Conservation (phyloP, 2,329 filamentous ascomycete genomes). For the Colletotrichum sp. region DNA sequence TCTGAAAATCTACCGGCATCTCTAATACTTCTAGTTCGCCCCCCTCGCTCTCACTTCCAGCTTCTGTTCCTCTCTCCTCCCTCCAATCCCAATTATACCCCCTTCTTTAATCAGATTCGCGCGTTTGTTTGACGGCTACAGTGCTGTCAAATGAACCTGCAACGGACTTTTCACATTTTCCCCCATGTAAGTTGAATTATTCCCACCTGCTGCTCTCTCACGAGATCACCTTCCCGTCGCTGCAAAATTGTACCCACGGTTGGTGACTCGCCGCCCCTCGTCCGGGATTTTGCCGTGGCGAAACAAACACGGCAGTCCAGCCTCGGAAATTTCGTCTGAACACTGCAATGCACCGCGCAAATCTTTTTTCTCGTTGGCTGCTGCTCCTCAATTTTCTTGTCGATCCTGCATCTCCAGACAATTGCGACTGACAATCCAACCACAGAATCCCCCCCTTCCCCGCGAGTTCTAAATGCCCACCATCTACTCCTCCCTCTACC, state of each 20-base stretch:
- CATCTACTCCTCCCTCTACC: conserved; percentile 71
- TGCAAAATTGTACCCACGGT: too few relatives aligned
- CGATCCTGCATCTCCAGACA: conserved; percentile 9
- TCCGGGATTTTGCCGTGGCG: conserved; percentile 4
- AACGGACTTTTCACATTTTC: conserved; percentile 65
- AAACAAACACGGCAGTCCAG: neutral
- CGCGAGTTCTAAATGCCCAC: conserved; percentile 89
- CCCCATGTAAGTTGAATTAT: conserved; percentile 62
- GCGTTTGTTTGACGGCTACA: conserved; percentile 89
- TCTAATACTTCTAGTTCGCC: conserved; percentile 18
- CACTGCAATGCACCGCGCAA: neutral
- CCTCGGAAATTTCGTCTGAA: conserved; percentile 6
- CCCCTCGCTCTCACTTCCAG: neutral
- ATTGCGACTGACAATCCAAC: conserved; percentile 26
- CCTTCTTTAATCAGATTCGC: conserved; percentile 46
- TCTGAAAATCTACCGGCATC: conserved; percentile 6
- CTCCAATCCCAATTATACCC: conserved; percentile 25
- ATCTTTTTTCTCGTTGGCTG: neutral
- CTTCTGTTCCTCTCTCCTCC: neutral
- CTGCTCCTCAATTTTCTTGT: neutral
- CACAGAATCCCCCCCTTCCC: conserved; percentile 59
- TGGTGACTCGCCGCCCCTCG: neutral
- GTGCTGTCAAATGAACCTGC: conserved; percentile 99
- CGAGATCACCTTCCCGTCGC: neutral
- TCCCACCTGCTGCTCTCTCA: neutral